Base-by-base conservation (phyloP, 2,329 filamentous ascomycete genomes). In the Colletotrichum trifolii region DNA sequence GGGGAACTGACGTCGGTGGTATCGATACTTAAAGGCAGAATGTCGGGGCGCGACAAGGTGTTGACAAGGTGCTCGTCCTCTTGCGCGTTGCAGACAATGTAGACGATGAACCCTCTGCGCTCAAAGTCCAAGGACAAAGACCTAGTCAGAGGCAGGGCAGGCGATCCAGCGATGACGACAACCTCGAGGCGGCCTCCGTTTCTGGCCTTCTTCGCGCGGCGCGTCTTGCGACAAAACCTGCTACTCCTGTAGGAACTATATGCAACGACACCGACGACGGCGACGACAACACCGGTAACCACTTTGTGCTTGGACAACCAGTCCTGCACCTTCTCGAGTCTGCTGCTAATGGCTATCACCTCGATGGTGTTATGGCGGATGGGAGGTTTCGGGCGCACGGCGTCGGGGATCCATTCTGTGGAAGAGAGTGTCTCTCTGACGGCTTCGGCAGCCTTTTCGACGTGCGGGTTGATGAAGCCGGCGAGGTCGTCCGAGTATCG, bases 121-220 rank as follows among this genome's bases (percentile, higher is more conserved):
- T 98, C 96, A 70, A 99, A 83, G 74, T 99, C 96, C 52, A 94
- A 79, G 2, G 93, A 89, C 58, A 98, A 82, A 10, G 93, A 93
- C 72, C 90, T 91, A 7, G 93, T 95, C 73, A 97, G 84, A 13
- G 94, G 91, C 72, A 97, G 89, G 54, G 90, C 88, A 2, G 93
- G 91, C 17, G 93, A 94, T n/a, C 95, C 95, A 25, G 94, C 94
- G 67, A 98, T 86, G 35, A 98, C 91, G 75, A 89, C 82, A 6
- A 98, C 95, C 77, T 99, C 96, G 68, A 90, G 89, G 57, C 96
- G 87, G 4, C 92, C 93, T 33, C 96, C 96, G 79, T 93, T 97
- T 54, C 86, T 85, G 3, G 93, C 92, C 60, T 91, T 88, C 78
- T 85, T 90, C 10, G 94, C 96, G 68, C 93, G 87, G 69, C 95